Conservation (phyloP, 2,329 filamentous ascomycete species). For the Colletotrichum noveboracense region DNA sequence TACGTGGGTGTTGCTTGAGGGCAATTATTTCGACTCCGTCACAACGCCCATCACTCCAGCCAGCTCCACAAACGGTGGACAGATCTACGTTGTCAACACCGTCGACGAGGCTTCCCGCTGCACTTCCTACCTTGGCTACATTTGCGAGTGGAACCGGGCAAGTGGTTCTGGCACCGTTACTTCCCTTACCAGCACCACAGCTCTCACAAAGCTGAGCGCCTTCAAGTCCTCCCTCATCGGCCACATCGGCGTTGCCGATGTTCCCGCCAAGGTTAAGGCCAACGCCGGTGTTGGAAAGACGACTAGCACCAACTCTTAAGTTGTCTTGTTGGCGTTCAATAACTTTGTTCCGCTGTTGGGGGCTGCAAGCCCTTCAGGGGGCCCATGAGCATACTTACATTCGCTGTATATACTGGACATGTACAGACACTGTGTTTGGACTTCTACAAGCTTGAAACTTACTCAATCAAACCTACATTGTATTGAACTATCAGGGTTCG, state of each 20-base stretch:
- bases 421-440: neutral
- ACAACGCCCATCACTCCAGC: conserved; percentile 39
- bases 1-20: conserved; percentile 28
- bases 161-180: conserved; percentile 18
- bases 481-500: neutral
- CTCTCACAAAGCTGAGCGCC: conserved; percentile 20
- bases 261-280: conserved; percentile 25
- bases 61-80: conserved; percentile 24
- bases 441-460: neutral
- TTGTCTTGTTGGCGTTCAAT: neutral
- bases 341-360: neutral
- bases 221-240: conserved; percentile 24
- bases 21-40: conserved; percentile 43
- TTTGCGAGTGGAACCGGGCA: conserved; percentile 28
- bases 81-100: conserved; percentile 29
- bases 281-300: conserved; percentile 29
- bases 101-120: conserved; percentile 27
- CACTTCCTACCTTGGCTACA: conserved; percentile 24
- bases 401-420: neutral
- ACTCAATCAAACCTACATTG: rapidly evolving
- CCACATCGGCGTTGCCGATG: conserved; percentile 25
- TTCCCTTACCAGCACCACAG: conserved; percentile 14
- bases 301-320: conserved; percentile 4
- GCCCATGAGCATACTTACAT: neutral
- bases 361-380: too few relatives aligned